Base-by-base conservation (phyloP, 495 filamentous ascomycete genomes). In the Aspergillus ellipticus region DNA sequence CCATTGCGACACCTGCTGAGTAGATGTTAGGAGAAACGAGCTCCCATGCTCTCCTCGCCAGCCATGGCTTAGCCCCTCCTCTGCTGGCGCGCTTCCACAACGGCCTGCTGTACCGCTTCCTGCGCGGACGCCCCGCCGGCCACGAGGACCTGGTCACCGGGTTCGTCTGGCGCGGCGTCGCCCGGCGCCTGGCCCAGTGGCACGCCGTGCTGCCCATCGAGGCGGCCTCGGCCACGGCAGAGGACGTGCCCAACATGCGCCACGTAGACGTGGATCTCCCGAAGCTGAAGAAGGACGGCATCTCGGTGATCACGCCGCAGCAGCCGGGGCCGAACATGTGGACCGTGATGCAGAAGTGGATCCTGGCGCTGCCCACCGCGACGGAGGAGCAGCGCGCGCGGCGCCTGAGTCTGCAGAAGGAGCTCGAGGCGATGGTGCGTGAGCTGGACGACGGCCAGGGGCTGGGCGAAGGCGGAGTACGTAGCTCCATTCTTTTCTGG, bases 321-420 rank as follows among this genome's bases (percentile, higher is more conserved):
- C 87, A 85, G 59, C 79, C 82, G 3, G 75, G 82, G 10, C 87
- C 90, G 11, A 96, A 93, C 65, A 75, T 95, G 29, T 99, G 95
- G 95, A 89, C 87, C 8, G 88, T 95, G 28, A 85, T 96, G 77
- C 91, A 96, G 71, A 94, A 90, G 74, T 99, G 94, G 94, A 89
- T 97, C 42, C 76, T 83, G 60, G 94, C 92, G 13, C 77, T 99
- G 37, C 92, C 94, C 4, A 82, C 75, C 11, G 74, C 79, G 8
- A 91, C 85, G 0, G 81, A 86, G 21, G 74, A 79, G 20, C 86
- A 96, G 69, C 78, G 76, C 31, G 57, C 70, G 49, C 83, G 89
- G 43, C 86, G 89, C 54, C 74, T 83, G 6, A 67, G 65, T 54
- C 77, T 99, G 22, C 89, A 93, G 62, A 73, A 70, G 22, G 95